Conservation (phyloP, 108 stramenopile genomes). For the Pseudonitzschia pungens region DNA sequence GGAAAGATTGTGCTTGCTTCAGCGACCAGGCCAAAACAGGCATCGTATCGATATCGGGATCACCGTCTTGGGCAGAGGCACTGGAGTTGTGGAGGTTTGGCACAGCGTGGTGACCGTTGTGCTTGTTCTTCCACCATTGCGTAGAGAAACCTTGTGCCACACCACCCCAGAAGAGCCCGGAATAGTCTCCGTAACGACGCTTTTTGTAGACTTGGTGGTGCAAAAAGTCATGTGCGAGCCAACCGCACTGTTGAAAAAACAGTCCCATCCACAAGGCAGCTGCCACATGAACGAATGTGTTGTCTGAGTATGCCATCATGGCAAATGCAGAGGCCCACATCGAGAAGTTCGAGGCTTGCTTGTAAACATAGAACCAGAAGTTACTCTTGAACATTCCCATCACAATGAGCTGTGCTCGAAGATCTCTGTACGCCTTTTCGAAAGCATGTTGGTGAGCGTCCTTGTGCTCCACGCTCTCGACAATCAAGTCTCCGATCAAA, state of each 20-base stretch:
- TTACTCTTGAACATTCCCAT: conserved; percentile 96
- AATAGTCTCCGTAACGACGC: conserved; percentile 90
- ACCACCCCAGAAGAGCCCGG: conserved; percentile 94
- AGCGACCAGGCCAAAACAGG: conserved; percentile 97
- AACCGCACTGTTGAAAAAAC: conserved; percentile 99
- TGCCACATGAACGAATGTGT: conserved; percentile 71
- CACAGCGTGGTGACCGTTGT: conserved; percentile 99
- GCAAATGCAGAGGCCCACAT: conserved; percentile 81
- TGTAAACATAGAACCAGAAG: conserved; percentile 89
- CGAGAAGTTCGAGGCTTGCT: conserved; percentile 81
- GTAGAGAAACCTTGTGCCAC: conserved; percentile 92
- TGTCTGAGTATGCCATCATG: conserved; percentile 78
- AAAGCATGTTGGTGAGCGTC: conserved; percentile 84
- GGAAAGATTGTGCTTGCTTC: conserved; percentile 91
- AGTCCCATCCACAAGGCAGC: conserved; percentile 90
- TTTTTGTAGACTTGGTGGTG: conserved; percentile 98
- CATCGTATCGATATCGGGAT: conserved; percentile 99
- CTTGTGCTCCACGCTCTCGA: conserved; percentile 74
- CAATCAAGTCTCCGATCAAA: conserved; percentile 91
- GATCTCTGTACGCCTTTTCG: conserved; percentile 94
- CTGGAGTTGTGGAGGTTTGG: conserved; percentile 94
- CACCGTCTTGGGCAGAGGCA: conserved; percentile 80
- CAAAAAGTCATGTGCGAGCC: conserved; percentile 98
- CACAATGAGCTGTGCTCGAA: conserved; percentile 86
- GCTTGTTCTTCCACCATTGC: conserved; percentile 98